Conservation (phyloP, 2,329 filamentous ascomycete genomes). For the Leptographium radiaticola region DNA sequence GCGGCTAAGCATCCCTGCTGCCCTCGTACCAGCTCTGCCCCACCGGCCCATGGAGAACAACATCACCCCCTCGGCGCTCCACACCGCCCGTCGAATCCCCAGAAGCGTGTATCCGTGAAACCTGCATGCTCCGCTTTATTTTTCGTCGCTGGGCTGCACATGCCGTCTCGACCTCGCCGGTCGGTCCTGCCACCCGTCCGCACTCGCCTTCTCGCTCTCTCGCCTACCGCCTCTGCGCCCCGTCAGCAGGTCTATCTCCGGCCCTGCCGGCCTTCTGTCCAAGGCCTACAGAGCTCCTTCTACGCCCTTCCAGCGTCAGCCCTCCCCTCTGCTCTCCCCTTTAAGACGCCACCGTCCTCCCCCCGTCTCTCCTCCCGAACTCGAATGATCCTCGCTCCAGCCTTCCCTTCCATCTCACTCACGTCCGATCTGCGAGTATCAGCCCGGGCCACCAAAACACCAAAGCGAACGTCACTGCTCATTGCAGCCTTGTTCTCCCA, state of each 20-base stretch:
- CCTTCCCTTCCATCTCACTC: not conserved
- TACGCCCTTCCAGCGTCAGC: not conserved
- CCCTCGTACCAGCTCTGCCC: too few species aligned
- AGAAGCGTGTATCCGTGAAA: too few species aligned
- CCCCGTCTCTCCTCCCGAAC: not conserved
- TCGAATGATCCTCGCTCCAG: not conserved
- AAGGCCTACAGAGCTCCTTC: not conserved
- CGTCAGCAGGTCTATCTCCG: conserved; percentile 1
- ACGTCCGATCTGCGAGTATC: not conserved
- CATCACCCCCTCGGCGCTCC: too few species aligned
- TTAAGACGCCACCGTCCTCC: not conserved
- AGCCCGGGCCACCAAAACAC: not conserved
- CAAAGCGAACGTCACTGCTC: not conserved
- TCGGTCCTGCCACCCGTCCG: not conserved
- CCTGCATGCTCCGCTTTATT: not conserved
- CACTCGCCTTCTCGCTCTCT: not conserved
- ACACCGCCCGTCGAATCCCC: too few species aligned
- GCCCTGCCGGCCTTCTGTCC: not conserved
- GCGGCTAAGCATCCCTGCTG: too few species aligned
- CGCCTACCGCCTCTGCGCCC: not conserved
- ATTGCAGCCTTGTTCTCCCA: not conserved
- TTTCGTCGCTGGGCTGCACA: not conserved
- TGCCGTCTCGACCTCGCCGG: not conserved
- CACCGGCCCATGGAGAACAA: too few species aligned
- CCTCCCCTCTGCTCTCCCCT: not conserved